Conservation (phyloP, 2,329 filamentous ascomycete species). For the Penicillium crustosum region DNA sequence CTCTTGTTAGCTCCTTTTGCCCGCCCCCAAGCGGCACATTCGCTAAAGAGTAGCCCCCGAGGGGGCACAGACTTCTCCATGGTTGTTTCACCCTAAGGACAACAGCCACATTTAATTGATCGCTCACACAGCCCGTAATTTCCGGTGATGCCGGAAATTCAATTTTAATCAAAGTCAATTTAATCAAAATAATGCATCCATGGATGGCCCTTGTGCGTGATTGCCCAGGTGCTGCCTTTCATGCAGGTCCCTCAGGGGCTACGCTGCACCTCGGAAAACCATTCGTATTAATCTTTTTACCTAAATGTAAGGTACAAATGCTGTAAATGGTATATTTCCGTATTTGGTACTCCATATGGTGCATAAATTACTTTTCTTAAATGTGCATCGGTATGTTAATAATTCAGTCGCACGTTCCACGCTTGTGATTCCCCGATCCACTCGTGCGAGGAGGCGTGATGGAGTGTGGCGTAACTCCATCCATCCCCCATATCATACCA, state of each 20-base stretch:
- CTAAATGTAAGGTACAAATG: neutral
- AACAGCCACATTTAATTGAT: conserved; percentile 17
- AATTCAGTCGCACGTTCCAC: conserved; percentile 7
- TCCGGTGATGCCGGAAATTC: conserved; percentile 21
- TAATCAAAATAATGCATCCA: neutral
- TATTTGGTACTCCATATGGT: neutral
- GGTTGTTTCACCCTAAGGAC: conserved; percentile 20
- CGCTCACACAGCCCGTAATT: conserved; percentile 15
- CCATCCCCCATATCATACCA: neutral
- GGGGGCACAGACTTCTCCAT: conserved; percentile 21
- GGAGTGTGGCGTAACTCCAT: conserved; percentile 8
- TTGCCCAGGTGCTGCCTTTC: neutral
- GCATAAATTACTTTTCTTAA: neutral
- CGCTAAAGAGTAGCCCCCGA: conserved; percentile 15
- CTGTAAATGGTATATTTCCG: neutral
- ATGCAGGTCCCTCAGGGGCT: neutral
- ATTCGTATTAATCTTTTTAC: neutral
- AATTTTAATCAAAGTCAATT: conserved; percentile 4
- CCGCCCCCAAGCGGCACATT: conserved; percentile 2
- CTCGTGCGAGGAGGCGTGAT: conserved; percentile 4
- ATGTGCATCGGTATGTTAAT: neutral
- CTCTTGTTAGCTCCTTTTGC: neutral
- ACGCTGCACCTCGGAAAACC: neutral
- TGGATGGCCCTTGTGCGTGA: neutral
- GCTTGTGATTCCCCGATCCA: conserved; percentile 1